Base-by-base conservation (phyloP, 2,329 filamentous ascomycete genomes). In the Whalleya microplaca region DNA sequence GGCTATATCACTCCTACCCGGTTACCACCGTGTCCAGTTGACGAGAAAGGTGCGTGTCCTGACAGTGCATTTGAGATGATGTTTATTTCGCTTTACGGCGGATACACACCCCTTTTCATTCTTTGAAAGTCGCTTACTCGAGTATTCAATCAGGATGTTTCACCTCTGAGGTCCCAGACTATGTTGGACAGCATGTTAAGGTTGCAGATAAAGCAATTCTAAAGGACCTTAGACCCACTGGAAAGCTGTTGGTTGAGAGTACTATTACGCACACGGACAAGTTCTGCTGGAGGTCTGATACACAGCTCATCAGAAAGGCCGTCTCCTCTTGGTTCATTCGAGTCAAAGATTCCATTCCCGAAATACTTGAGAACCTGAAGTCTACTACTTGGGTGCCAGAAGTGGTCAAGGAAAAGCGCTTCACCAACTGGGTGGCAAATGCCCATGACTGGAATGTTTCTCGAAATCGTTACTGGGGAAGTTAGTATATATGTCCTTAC, bases 381-480 rank as follows among this genome's bases (percentile, higher is more conserved):
- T 84, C 84, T 14, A 95, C 92, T 7, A 90, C 96, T 71, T 98
- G 94, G 94, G 92, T 96, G 1, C 94, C 94, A 1, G 86, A 84
- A 1, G 90, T 91, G 66, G 92, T 98, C 59, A 96, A 96, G 74
- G 93, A 96, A 68, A 90, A 88, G 71, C 87, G 94, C 14, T 98
- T 98, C 68, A 85, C 88, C 45, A 95, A 87, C 76, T 97, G 94
- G 94, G 94, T 98, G 61, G 80, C 84, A 57, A 94, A 94, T 70
- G 93, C 94, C 14, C 88, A 89, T 56, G 94, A 98, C 74, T 98
- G 94, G 94, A 96, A 96, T 71, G 89, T 98, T 29, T 95, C 92
- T 51, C 84, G 94, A 64, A 96, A 96, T 73, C 85, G 94, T 53
- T 98, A 96, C 76, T 97, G 94, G 94, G 94, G 94, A 48, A 97